Percentiles rank a stretch among this genome's conserved stretches.
phyloP scores from a whole-genome alignment of 169 alveolate genomes.

The Eimeria sp. region DNA sequence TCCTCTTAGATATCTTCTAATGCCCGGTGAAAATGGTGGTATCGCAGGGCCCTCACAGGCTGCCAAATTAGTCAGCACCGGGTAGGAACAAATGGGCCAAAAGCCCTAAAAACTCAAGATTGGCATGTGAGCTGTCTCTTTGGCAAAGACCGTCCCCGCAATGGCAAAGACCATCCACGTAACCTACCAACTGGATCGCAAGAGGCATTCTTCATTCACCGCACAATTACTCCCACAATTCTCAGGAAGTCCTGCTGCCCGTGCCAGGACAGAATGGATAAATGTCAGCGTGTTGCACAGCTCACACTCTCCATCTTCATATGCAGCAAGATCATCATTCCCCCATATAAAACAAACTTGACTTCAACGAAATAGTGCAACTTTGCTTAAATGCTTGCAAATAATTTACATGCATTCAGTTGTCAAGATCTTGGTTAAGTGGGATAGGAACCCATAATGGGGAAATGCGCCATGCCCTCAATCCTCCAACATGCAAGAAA shows the following conservation, averaged over 20 bases:
- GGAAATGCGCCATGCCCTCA: not conserved
- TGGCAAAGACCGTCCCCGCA: not conserved
- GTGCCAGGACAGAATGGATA: not conserved
- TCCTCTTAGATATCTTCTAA: not conserved
- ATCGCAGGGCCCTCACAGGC: not conserved
- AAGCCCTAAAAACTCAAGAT: not conserved
- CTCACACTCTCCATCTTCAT: conserved; percentile 24
- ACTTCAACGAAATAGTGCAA: no score
- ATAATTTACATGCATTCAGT: not conserved
- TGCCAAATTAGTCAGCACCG: not conserved
- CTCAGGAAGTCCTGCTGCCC: not conserved
- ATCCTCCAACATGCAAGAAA: not conserved
- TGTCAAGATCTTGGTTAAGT: not conserved
- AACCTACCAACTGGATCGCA: conserved; percentile 20
- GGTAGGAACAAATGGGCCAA: not conserved
- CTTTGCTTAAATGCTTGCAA: not conserved
- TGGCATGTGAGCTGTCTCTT: not conserved
- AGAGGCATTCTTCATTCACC: not conserved
- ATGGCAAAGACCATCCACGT: not conserved
- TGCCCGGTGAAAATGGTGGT: not conserved
- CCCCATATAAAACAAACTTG: not conserved
- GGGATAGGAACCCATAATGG: not conserved
- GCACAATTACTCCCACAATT: not conserved
- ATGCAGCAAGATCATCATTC: not conserved
- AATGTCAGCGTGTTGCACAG: not conserved